Conservation (phyloP, 2,329 filamentous ascomycete species). For the Rhinocladiella similis region DNA sequence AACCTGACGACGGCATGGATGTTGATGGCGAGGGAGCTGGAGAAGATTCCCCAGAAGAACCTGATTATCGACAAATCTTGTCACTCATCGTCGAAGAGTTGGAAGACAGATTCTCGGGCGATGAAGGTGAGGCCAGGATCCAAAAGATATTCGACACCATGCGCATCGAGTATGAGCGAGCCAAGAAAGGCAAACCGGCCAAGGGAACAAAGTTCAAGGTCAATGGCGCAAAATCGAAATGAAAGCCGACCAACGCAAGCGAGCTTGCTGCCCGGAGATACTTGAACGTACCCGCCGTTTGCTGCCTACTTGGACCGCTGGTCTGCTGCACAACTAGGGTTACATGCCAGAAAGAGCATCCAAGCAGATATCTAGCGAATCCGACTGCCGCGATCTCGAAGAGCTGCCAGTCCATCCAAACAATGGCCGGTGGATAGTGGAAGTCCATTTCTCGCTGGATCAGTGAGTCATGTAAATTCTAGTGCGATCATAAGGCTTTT, state of each 20-base stretch:
- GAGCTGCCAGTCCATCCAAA: too few species aligned
- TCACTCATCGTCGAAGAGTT: conserved; percentile 27
- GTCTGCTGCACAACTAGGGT: too few species aligned
- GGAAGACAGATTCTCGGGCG: conserved; percentile 28
- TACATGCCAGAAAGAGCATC: too few species aligned
- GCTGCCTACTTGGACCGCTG: too few species aligned
- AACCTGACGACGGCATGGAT: conserved; percentile 5
- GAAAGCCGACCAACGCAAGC: background rate
- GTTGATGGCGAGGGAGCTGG: conserved; percentile 11
- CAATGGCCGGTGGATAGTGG: too few species aligned
- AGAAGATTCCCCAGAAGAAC: conserved; percentile 15
- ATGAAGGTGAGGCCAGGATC: conserved; percentile 25
- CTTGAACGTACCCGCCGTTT: too few species aligned
- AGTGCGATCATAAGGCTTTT: too few species aligned
- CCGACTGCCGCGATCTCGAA: too few species aligned
- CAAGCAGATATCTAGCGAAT: too few species aligned
- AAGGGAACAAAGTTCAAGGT: conserved; percentile 9
- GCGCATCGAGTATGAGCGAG: conserved; percentile 11
- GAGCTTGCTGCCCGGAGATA: too few species aligned
- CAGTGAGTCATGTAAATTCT: too few species aligned
- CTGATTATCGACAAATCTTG: conserved; percentile 21
- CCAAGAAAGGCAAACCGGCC: conserved; percentile 2
- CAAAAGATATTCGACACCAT: conserved; percentile 23
- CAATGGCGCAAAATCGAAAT: conserved; percentile 2
- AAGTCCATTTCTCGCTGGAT: too few species aligned